These are phyloP conservation scores for Kurtzmaniella quercitrusa DNA, from an alignment of 1,139 yeast species.

Conservation along the genomic window DNA sequence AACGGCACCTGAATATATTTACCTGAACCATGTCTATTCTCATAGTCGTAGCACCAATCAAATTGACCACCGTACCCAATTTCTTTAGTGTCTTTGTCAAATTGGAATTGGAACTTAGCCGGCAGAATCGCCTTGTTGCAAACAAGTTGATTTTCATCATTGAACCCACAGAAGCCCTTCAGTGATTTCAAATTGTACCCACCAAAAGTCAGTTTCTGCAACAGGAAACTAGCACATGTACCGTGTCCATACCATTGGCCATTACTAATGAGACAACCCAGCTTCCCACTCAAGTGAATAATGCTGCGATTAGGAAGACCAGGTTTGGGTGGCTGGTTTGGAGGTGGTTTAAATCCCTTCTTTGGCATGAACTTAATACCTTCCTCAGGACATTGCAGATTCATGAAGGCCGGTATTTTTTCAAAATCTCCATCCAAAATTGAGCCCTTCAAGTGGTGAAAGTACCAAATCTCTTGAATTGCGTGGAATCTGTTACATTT, in stretches of 20 bases:
- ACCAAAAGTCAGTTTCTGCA: conserved; percentile 56
- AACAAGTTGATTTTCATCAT: conserved; percentile 24
- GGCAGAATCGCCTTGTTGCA: conserved; percentile 30
- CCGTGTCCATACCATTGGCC: conserved; percentile 85
- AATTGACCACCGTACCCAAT: conserved; percentile 62
- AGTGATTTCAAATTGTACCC: conserved; percentile 66
- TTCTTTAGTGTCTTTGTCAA: conserved; percentile 40
- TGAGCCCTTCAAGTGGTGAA: conserved; percentile 75
- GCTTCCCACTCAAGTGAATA: conserved; percentile 50
- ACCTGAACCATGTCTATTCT: conserved; percentile 36
- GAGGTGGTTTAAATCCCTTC: conserved; percentile 35
- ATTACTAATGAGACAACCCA: conserved; percentile 78
- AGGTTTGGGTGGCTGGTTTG: conserved; percentile 18
- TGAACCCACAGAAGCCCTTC: conserved; percentile 70
- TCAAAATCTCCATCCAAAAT: conserved; percentile 60
- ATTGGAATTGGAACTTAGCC: conserved; percentile 50
- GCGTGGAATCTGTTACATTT: conserved; percentile 68
- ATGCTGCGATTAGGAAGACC: conserved; percentile 34
- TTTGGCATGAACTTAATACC: conserved; percentile 81
- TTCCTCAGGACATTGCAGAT: conserved; percentile 60
- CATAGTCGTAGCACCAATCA: conserved; percentile 59
- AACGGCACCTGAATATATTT: conserved; percentile 53
- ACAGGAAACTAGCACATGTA: conserved; percentile 74
- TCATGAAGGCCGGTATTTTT: conserved; percentile 56
- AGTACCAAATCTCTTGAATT: conserved; percentile 88